A percentile compares a stretch with the other conserved stretches of the same genome.
These are phyloP conservation scores for Vishniacozyma victoriae DNA, from an alignment of 768 basidiomycete genomes.

Conservation along the genomic window DNA sequence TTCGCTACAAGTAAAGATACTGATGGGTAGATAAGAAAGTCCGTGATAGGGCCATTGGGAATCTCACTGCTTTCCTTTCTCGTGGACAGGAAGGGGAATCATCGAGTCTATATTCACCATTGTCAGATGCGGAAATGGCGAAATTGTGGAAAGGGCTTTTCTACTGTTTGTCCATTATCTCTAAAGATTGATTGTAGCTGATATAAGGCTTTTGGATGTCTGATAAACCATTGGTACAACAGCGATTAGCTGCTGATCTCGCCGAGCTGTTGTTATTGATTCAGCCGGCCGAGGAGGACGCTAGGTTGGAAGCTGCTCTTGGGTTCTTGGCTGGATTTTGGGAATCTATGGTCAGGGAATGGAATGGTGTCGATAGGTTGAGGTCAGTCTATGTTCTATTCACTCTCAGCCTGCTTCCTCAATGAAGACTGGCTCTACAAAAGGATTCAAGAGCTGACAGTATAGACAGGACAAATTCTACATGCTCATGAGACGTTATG, in stretches of 20 bases:
- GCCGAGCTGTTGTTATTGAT: constrained; percentile 75
- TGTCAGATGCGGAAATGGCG: constrained; percentile 71
- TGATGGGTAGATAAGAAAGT: constrained; percentile 78
- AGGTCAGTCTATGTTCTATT: constrained; percentile 54
- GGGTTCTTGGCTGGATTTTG: constrained; percentile 84
- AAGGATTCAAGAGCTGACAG: neutral
- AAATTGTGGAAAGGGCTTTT: constrained; percentile 98
- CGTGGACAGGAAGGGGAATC: constrained; percentile 22
- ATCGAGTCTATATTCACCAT: constrained; percentile 48
- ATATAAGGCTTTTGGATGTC: constrained; percentile 96
- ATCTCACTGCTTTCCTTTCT: constrained; percentile 71
- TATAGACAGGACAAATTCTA: constrained; percentile 93
- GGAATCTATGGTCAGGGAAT: constrained; percentile 82
- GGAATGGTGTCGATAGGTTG: constrained; percentile 84
- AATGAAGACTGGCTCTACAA: neutral
- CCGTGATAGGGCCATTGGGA: constrained; percentile 83
- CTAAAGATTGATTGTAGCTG: neutral
- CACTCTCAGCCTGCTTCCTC: neutral
- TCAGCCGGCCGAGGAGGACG: constrained; percentile 43
- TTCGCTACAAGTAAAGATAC: neutral
- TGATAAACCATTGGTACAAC: constrained; percentile 94
- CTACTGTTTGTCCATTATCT: constrained; percentile 63
- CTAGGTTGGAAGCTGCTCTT: constrained; percentile 54
- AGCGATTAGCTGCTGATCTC: constrained; percentile 77
- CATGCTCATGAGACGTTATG: constrained; percentile 82